A percentile compares a stretch with the other conserved stretches of the same genome.
phyloP scores from a whole-genome alignment of 306 rosid species.

The Coriaria nepalensis region DNA sequence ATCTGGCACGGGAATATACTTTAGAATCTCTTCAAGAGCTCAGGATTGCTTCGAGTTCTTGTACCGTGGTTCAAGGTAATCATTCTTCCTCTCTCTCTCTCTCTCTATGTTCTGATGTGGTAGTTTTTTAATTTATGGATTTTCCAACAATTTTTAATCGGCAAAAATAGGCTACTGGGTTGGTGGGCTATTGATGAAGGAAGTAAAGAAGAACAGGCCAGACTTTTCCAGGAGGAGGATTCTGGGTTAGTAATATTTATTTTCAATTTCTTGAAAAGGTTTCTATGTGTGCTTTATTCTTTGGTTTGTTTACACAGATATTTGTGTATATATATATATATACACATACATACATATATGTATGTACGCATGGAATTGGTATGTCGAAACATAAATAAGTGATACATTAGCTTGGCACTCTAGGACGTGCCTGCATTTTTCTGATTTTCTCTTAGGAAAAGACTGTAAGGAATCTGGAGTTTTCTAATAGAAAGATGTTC shows the following conservation, averaged over 20 bases:
- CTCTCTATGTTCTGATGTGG: conserved; percentile 7
- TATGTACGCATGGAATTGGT: no score
- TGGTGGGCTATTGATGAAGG: conserved; percentile 99
- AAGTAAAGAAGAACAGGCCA: conserved; percentile 87
- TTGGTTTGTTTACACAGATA: no score
- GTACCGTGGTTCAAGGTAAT: conserved; percentile 94
- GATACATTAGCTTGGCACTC: no score
- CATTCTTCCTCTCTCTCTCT: background rate
- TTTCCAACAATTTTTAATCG: background rate
- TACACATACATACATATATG: no score
- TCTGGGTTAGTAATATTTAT: conserved; percentile 50
- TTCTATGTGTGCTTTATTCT: conserved; percentile 8
- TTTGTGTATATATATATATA: no score
- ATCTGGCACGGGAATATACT: conserved; percentile 55
- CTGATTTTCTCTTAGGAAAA: no score
- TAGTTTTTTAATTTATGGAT: conserved; percentile 1
- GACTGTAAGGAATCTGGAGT: no score
- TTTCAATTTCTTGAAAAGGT: no score
- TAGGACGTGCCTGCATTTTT: no score
- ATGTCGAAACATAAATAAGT: no score
- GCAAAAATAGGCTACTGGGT: conserved; percentile 61
- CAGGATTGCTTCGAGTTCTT: conserved; percentile 87
- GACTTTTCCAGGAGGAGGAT: conserved; percentile 63
- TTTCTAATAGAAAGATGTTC: no score
- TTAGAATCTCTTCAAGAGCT: conserved; percentile 55